Base-by-base conservation (phyloP, 1,284 basidiomycete genomes). In the Cryptococcus amylolentus region DNA sequence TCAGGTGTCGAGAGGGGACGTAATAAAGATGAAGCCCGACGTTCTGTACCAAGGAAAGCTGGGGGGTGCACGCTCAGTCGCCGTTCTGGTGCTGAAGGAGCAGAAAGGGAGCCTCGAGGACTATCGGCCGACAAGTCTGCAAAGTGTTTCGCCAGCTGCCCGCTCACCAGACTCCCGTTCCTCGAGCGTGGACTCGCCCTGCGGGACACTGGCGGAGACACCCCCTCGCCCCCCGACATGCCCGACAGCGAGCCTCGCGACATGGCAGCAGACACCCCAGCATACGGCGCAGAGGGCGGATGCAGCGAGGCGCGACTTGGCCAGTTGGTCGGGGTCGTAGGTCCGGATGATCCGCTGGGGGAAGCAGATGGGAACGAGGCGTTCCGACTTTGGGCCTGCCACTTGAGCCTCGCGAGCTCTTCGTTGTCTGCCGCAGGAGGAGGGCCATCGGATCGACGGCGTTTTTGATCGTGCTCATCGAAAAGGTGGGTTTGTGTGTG, bases 351-450 rank as follows among this genome's bases (percentile, higher is more conserved):
- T 18, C 39, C 38, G 10, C 31, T 35, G 9, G 56, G 51, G 18
- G 57, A 54, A 13, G 53, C 39, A 9, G 57, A 51, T 1, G 61
- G 72, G 52, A 66, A 72, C 5, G 74, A 75, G 1, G 72, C 72
- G 53, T 76, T 74, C 43, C 72, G 56, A 42, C 60, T 69, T 40
- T 74, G 72, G 2, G 74, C 66, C 53, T 70, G 68, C 70, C 72
- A 74, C 46, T 65, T 65, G 7, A 75, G 43, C 50, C 71, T 61
- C 5, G 70, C 71, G 5, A 62, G 60, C 49, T 76, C 74, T 37
- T 76, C 74, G 5, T 67, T 57, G 50, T 75, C 71, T 4, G 63
- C 61, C 6, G 62, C 41, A 2, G 65, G 58, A 1, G 65, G 65
- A 10, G 69, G 64, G 6, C 64, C 61, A 55, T 76, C 74, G 3